Base-by-base conservation (phyloP, 441 rosid genomes). In the Populus hybrid region DNA sequence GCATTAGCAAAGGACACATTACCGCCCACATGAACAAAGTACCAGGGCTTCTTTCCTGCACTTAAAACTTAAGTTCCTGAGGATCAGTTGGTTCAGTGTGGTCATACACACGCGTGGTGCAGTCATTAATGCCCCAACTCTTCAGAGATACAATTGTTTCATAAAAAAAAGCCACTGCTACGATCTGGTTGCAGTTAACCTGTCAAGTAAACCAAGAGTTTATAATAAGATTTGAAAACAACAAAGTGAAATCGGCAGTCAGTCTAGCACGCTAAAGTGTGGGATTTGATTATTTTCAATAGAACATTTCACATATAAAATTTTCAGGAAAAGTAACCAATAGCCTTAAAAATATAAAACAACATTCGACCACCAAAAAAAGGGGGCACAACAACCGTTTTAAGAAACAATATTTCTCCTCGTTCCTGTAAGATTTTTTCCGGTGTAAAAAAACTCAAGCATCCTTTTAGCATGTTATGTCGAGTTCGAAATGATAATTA, bases 1-100 rank as follows among this genome's bases (percentile, higher is more conserved):
- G 88, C 94, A 88, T 79, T 80, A 79, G 83, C 81, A 78, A 85
- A 68, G 72, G 81, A 83, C 78, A 88, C 91, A 84, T 86, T 74
- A 74, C 82, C 81, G 57, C 75, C 78, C 59, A 59, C 84, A 28
- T 65, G 59, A 78, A 57, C 82, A 68, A 70, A 74, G 65, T 73
- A 67, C 74, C 70, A 66, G 63, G 34, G 36, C 54, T 76, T 79
- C 76, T 76, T 42, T 26, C 78, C 78, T 61, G 72, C 77, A 67
- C 40, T 23, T 9, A 70, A 71, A 70, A 77, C 67, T 82, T 68
- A 74, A 77, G 40, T 76, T 81, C 67, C 50, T 67, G 70, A 26
- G 67, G 23, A 72, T 38, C 42, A 34, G 64, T 32, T 2, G 54
- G 79, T 72, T 66, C 70, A 21, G 34, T 76, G 42, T 20, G 38